These are phyloP conservation scores for Arthonia radiata DNA, from an alignment of 495 filamentous ascomycete genomes.

Conservation along the genomic window DNA sequence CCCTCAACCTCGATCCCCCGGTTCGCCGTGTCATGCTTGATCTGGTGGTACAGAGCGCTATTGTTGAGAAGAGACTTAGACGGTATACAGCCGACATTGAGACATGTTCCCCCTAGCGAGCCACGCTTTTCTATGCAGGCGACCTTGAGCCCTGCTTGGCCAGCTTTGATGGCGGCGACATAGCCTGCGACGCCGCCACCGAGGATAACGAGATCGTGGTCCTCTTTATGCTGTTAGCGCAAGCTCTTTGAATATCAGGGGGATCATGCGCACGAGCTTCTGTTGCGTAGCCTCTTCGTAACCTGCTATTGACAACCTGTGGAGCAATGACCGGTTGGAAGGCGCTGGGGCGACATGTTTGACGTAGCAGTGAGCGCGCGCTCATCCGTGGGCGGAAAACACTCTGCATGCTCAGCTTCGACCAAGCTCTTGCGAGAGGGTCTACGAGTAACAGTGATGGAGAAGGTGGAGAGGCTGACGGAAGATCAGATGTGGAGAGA, in stretches of 20 bases:
- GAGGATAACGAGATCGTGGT: slow-evolving; percentile 82
- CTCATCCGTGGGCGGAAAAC: too few species aligned
- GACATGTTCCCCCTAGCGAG: slow-evolving; percentile 79
- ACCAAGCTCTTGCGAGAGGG: too few species aligned
- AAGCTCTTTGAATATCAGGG: slow-evolving; percentile 6
- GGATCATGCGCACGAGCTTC: slow-evolving; percentile 36
- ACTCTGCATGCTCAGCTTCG: too few species aligned
- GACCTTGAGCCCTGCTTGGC: slow-evolving; percentile 92
- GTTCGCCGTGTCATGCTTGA: slow-evolving; percentile 89
- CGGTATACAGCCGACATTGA: slow-evolving; percentile 98
- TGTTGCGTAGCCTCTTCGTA: slow-evolving; percentile 43
- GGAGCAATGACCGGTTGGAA: too few species aligned
- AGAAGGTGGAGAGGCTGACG: too few species aligned
- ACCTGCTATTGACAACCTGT: too few species aligned
- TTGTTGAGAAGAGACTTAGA: slow-evolving; percentile 99
- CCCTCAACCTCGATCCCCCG: slow-evolving; percentile 91
- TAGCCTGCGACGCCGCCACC: slow-evolving; percentile 96
- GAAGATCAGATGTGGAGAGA: too few species aligned
- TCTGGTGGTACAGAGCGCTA: slow-evolving; percentile 93
- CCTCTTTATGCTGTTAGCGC: slow-evolving; percentile 26
- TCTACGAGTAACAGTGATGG: too few species aligned
- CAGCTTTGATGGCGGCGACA: slow-evolving; percentile 97
- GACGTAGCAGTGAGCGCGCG: too few species aligned
- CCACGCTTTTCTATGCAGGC: slow-evolving; percentile 97
- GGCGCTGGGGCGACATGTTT: too few species aligned